Conservation (phyloP, 1,284 basidiomycete species). For the Rhodotorula mucilaginosa region DNA sequence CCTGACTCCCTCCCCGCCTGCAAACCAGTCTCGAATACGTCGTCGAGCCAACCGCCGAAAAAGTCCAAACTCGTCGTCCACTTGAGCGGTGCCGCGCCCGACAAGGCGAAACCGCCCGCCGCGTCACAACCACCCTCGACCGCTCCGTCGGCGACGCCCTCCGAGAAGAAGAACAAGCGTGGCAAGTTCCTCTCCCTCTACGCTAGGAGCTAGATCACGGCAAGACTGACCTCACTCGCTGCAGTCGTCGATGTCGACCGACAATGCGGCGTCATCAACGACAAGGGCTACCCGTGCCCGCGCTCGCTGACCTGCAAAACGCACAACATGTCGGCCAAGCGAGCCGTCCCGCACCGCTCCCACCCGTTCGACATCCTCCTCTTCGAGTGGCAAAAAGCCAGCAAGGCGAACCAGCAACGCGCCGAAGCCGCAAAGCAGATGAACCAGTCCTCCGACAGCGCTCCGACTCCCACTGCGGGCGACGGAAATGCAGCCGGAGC, state of each 20-base stretch:
- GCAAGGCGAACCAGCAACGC: constrained; percentile 68
- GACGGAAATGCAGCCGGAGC: background rate
- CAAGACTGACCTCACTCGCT: constrained; percentile 1
- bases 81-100: constrained; percentile 6
- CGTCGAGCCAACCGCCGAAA: constrained; percentile 4
- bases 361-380: constrained; percentile 81
- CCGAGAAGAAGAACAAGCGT: constrained; percentile 28
- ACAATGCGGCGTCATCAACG: constrained; percentile 97
- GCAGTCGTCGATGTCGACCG: constrained; percentile 72
- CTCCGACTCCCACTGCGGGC: constrained; percentile 54
- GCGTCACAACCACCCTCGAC: background rate
- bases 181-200: background rate
- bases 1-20: background rate
- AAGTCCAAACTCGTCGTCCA: constrained; percentile 32
- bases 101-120: constrained; percentile 2
- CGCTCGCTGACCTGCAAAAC: constrained; percentile 97
- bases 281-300: constrained; percentile 90
- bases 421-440: constrained; percentile 58
- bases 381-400: constrained; percentile 85
- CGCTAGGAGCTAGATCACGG: too few relatives aligned
- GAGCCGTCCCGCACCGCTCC: constrained; percentile 82
- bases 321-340: constrained; percentile 95
- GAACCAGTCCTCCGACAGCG: background rate
- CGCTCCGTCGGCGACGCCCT: background rate
- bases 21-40: constrained; percentile 10